Conservation (phyloP, 1,139 yeast genomes). For the Pichia sp. region DNA sequence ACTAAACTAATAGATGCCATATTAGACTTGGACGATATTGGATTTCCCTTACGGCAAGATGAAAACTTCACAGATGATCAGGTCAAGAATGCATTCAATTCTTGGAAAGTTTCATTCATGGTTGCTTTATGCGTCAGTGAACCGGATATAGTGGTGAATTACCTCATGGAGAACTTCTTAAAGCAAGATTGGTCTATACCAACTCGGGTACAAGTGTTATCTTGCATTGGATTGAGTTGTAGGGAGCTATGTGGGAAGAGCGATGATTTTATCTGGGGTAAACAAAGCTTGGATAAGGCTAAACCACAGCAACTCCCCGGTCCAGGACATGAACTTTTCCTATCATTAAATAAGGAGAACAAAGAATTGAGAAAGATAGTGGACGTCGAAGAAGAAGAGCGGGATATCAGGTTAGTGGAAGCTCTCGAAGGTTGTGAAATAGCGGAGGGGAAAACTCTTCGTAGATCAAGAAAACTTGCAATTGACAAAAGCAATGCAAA, state of each 20-base stretch:
- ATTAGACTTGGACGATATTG: slow-evolving; percentile 44
- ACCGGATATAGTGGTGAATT: slow-evolving; percentile 34
- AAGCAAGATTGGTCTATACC: slow-evolving; percentile 63
- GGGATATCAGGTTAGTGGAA: slow-evolving; percentile 7
- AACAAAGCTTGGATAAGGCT: slow-evolving; percentile 29
- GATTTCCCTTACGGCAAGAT: slow-evolving; percentile 25
- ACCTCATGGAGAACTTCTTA: slow-evolving; percentile 36
- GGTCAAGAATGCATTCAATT: slow-evolving; percentile 36
- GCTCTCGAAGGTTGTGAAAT: slow-evolving; percentile 7
- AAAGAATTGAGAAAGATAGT: background rate
- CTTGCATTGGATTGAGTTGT: slow-evolving; percentile 51
- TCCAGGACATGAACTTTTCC: slow-evolving; percentile 35
- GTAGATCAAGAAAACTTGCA: slow-evolving; percentile 39
- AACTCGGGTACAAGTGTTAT: slow-evolving; percentile 48
- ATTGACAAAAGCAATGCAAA: slow-evolving; percentile 26
- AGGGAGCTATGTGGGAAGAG: slow-evolving; percentile 49
- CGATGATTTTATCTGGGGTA: slow-evolving; percentile 38
- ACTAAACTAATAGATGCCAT: slow-evolving; percentile 39
- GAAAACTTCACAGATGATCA: slow-evolving; percentile 7
- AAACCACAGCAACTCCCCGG: slow-evolving; percentile 40
- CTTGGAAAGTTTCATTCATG: slow-evolving; percentile 41
- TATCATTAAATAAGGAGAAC: slow-evolving; percentile 14
- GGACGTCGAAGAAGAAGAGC: slow-evolving; percentile 19
- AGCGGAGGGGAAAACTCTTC: slow-evolving; percentile 37
- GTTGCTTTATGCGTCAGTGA: slow-evolving; percentile 46